phyloP scores from a whole-genome alignment of 345 rosid genomes.

The Gossypium ekmanianum region DNA sequence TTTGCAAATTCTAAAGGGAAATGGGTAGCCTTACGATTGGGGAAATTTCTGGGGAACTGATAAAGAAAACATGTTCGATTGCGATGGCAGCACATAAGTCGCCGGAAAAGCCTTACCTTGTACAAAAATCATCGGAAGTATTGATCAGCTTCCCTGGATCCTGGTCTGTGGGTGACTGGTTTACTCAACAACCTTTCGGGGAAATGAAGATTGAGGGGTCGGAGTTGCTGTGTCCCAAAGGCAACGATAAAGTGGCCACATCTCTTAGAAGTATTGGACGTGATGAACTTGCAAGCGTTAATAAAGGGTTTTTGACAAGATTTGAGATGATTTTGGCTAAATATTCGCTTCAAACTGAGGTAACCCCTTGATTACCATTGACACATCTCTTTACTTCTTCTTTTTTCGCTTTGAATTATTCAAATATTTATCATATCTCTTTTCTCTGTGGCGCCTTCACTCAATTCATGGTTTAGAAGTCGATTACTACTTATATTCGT shows the following conservation, averaged over 20 bases:
- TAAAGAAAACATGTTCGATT: slow-evolving; percentile 37
- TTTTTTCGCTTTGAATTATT: not conserved
- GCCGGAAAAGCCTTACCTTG: slow-evolving; percentile 24
- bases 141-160: slow-evolving; percentile 41
- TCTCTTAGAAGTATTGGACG: slow-evolving; percentile 57
- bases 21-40: not conserved
- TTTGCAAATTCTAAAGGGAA: not conserved
- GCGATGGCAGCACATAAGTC: slow-evolving; percentile 36
- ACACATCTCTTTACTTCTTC: not conserved
- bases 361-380: slow-evolving; percentile 9
- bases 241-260: slow-evolving; percentile 18
- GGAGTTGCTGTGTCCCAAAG: slow-evolving; percentile 24
- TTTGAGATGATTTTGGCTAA: slow-evolving; percentile 24
- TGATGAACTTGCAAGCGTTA: slow-evolving; percentile 45
- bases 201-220: slow-evolving; percentile 37
- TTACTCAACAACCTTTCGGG: slow-evolving; percentile 44
- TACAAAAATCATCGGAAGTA: slow-evolving; percentile 16
- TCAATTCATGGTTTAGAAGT: too few species aligned
- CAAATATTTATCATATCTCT: not conserved
- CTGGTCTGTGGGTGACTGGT: slow-evolving; percentile 22
- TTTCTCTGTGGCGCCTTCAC: too few species aligned
- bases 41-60: slow-evolving; percentile 22
- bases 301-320: slow-evolving; percentile 49
- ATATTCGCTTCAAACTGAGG: slow-evolving; percentile 37
- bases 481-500: too few species aligned